Base-by-base conservation (phyloP, 1,284 basidiomycete species). In the Puccinia hordei region DNA sequence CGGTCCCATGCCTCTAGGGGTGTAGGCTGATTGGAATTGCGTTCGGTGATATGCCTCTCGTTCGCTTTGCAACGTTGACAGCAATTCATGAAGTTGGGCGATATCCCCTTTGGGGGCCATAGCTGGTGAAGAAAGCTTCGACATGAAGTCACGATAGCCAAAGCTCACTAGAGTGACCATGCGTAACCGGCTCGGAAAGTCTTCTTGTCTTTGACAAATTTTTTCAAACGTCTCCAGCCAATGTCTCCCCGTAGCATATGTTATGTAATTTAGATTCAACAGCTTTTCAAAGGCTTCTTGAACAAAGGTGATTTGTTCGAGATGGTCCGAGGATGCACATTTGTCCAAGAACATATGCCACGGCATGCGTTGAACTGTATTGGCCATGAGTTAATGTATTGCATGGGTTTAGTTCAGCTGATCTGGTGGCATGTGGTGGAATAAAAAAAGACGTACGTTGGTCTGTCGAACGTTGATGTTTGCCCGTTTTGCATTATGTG, bases 111-210 rank as follows among this genome's bases (percentile, higher is more conserved):
- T 38, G n/a, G 19, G 19, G 35, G 13, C 4, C 19, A 35, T 22
- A 22, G 35, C 6, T 38, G 61, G 35, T 17, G 35, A 4, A 19
- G 61, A 63, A 38, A 63, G 61, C 61, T 63, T 5, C 0, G 19
- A 22, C 33, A 63, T 63, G 6, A 63, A 22, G 27, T 63, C 22
- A 9, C 61, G 61, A 63, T 63, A 63, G 35, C 33, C 61, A 19
- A 63, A 63, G 61, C 35, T 63, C 4, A 63, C 35, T 6, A 38
- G 22, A 38, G 61, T 63, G 61, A 38, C 41, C 35, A 63, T 63
- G 15, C 35, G 38, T 30, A 63, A 22, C 33, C 41, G 30, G 61
- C 4, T 38, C 17, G 38, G 19, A 15, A 63, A 1, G 19, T 63
- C 61, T 38, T 41, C 2, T 38, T 38, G 35, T 2, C 4, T 30